phyloP scores from a whole-genome alignment of 495 filamentous ascomycete species.

The Penicillium herquei region DNA sequence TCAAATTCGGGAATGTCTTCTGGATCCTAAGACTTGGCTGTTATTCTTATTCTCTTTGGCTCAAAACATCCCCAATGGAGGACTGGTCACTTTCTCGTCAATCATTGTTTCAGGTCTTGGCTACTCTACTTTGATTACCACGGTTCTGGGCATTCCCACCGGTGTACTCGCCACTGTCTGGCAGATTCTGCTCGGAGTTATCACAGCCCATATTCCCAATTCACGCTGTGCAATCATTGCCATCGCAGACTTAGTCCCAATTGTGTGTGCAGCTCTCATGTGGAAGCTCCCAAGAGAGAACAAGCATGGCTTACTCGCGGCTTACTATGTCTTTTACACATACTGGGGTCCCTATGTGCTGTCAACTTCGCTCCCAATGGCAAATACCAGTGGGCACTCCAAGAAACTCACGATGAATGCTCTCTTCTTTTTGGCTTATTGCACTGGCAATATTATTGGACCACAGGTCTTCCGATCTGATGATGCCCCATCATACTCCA shows the following conservation, averaged over 20 bases:
- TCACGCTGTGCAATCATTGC: slow-evolving; percentile 35
- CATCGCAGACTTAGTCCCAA: slow-evolving; percentile 28
- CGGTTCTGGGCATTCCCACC: slow-evolving; percentile 33
- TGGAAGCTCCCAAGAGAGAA: slow-evolving; percentile 34
- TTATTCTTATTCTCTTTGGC: slow-evolving; percentile 23
- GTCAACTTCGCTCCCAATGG: slow-evolving; percentile 36
- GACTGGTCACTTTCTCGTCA: slow-evolving; percentile 33
- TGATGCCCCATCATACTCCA: slow-evolving; percentile 49
- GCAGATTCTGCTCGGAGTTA: slow-evolving; percentile 32
- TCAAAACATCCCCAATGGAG: slow-evolving; percentile 34
- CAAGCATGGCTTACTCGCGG: slow-evolving; percentile 30
- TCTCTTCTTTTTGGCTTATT: slow-evolving; percentile 31
- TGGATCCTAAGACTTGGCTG: slow-evolving; percentile 44
- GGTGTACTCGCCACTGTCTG: slow-evolving; percentile 30
- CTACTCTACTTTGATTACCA: slow-evolving; percentile 28
- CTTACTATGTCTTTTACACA: slow-evolving; percentile 28
- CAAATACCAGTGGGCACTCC: slow-evolving; percentile 39
- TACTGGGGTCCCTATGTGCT: slow-evolving; percentile 40
- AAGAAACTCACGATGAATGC: slow-evolving; percentile 31
- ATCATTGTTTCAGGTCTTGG: slow-evolving; percentile 40
- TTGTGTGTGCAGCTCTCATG: slow-evolving; percentile 34
- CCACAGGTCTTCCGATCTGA: slow-evolving; percentile 57
- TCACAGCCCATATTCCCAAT: slow-evolving; percentile 34
- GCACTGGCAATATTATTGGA: slow-evolving; percentile 54
- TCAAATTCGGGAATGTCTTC: slow-evolving; percentile 46